phyloP scores from a whole-genome alignment of 805 yeast genomes.

The Maudiozyma serrabonitensis region DNA sequence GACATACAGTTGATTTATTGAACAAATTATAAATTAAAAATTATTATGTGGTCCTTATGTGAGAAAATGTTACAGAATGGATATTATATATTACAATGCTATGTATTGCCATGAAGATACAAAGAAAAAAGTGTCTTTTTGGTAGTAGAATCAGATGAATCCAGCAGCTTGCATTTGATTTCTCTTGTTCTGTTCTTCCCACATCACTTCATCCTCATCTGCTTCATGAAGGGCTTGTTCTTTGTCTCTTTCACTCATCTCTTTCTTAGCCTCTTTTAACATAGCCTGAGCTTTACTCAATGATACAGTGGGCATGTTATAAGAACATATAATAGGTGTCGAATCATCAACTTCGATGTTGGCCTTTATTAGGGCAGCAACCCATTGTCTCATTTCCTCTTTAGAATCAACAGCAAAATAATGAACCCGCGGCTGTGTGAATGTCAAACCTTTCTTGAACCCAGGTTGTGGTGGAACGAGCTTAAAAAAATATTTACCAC shows the following conservation, averaged over 20 bases:
- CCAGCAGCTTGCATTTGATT: constrained; percentile 4
- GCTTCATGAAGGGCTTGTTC: constrained; percentile 23
- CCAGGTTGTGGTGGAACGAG: constrained; percentile 97
- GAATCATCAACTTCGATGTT: constrained; percentile 91
- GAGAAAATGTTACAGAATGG: too few species aligned
- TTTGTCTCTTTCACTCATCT: constrained; percentile 46
- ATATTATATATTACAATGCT: too few species aligned
- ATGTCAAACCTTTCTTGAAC: constrained; percentile 85
- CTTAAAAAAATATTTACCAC: constrained; percentile 85
- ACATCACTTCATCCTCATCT: constrained; percentile 24
- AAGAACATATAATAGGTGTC: constrained; percentile 87
- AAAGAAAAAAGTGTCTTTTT: not conserved
- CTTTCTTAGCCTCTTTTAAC: constrained; percentile 71
- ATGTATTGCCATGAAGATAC: not conserved
- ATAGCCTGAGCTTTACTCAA: constrained; percentile 78
- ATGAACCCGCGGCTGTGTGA: constrained; percentile 92
- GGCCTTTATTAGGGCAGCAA: constrained; percentile 88
- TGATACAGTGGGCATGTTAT: constrained; percentile 88
- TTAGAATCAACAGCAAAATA: constrained; percentile 88
- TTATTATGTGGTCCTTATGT: too few species aligned
- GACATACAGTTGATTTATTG: too few species aligned
- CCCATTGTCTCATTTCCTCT: constrained; percentile 90
- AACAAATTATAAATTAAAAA: too few species aligned
- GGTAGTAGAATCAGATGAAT: not conserved
- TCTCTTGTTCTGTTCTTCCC: constrained; percentile 23